Percentiles rank a stretch among this genome's conserved stretches.
Evolutionary conservation across 176 grass and related monocot genomes (phyloP).

Genomic region (Panicum miliaceum): DNA sequence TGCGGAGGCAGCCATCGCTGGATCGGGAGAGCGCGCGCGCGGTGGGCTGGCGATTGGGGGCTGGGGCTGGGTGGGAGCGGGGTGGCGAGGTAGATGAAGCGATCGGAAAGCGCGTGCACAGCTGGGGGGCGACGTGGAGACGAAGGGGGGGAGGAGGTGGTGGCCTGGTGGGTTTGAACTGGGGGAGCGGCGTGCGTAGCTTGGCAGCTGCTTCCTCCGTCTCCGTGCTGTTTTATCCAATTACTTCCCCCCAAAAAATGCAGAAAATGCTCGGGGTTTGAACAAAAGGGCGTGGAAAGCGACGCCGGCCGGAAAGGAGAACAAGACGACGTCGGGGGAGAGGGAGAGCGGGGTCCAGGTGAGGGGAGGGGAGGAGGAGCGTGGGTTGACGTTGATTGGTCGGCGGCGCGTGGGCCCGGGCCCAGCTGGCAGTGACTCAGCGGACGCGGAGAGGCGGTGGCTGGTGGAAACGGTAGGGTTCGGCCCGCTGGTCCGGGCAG

Average conservation of each 20-base stretch:
- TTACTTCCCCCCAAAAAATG: not conserved
- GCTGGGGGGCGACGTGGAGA: conserved; percentile 16
- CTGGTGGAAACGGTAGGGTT: conserved; percentile 45
- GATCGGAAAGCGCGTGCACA: conserved; percentile 72
- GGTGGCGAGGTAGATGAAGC: conserved; percentile 45
- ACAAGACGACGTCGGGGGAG: conserved; percentile 23
- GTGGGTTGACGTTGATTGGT: conserved; percentile 26
- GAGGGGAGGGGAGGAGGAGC: conserved; percentile 18
- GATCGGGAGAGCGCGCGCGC: conserved; percentile 16
- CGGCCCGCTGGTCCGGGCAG: not conserved
- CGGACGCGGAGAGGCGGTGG: not conserved
- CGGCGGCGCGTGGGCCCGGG: not conserved
- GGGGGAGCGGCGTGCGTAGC: conserved; percentile 48
- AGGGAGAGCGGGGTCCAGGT: not conserved
- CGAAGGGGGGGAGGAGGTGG: conserved; percentile 38
- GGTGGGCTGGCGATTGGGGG: not conserved
- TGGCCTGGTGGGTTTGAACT: conserved; percentile 5
- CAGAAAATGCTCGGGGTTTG: conserved; percentile 26
- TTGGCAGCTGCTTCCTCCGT: conserved; percentile 36
- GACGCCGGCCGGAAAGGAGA: conserved; percentile 36
- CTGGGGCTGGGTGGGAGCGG: conserved; percentile 11
- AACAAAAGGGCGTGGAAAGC: conserved; percentile 54
- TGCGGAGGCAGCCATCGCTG: conserved; percentile 47
- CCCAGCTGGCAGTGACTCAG: conserved; percentile 1
- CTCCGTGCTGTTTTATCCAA: not conserved